phyloP scores from a whole-genome alignment of 2,329 filamentous ascomycete genomes.

The Trichoderma sp. region DNA sequence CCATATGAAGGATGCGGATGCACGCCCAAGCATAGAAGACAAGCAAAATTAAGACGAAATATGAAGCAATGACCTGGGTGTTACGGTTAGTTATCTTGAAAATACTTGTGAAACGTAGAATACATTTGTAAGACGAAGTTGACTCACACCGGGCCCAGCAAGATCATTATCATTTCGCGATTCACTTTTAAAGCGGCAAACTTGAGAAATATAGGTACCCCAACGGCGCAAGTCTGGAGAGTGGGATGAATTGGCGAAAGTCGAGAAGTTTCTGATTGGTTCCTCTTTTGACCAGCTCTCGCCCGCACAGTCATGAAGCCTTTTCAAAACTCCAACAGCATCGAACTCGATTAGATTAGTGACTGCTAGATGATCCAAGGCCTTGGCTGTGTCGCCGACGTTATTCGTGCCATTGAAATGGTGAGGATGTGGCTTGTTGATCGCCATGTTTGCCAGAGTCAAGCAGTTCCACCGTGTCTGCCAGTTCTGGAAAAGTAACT shows the following conservation, averaged over 20 bases:
- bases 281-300: background rate
- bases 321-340: background rate
- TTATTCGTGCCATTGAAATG: background rate
- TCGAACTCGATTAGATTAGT: background rate
- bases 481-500: background rate
- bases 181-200: background rate
- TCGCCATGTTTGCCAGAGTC: background rate
- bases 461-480: slow-evolving; percentile 10
- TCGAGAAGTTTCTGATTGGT: background rate
- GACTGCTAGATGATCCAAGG: background rate
- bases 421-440: background rate
- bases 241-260: background rate
- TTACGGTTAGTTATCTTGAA: background rate
- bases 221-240: background rate
- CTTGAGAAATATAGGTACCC: background rate
- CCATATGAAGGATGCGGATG: background rate
- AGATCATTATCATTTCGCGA: background rate
- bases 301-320: background rate
- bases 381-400: background rate
- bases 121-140: background rate
- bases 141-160: slow-evolving; percentile 13
- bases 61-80: background rate
- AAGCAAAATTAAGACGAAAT: background rate
- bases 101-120: background rate
- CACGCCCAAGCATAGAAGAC: slow-evolving; percentile 9